Conservation (phyloP, 1,139 yeast species). For the Candida sp. region DNA sequence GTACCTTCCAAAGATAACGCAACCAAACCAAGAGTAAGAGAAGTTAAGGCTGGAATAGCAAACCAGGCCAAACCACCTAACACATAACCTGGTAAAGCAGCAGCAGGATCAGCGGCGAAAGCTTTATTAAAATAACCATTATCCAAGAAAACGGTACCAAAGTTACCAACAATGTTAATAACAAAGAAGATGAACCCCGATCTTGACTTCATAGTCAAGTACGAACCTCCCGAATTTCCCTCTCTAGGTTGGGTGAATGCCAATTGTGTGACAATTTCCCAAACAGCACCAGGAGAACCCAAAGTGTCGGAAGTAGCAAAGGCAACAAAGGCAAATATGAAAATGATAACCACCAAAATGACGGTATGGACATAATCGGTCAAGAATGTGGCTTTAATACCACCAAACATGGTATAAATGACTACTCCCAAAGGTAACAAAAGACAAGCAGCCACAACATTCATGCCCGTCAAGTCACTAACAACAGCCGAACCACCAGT, state of each 20-base stretch:
- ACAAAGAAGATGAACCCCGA: conserved; percentile 82
- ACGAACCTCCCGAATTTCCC: conserved; percentile 77
- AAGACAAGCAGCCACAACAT: conserved; percentile 76
- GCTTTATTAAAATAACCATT: conserved; percentile 92
- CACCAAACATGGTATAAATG: conserved; percentile 81
- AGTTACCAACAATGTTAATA: conserved; percentile 80
- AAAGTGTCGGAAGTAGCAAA: conserved; percentile 58
- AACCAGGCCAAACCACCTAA: conserved; percentile 93
- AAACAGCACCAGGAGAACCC: conserved; percentile 81
- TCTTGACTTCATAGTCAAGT: conserved; percentile 74
- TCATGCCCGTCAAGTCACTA: conserved; percentile 76
- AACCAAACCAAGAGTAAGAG: conserved; percentile 83
- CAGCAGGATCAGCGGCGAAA: conserved; percentile 79
- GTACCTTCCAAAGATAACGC: conserved; percentile 67
- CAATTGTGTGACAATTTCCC: conserved; percentile 62
- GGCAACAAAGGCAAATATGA: conserved; percentile 60
- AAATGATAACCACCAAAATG: conserved; percentile 56
- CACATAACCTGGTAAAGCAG: conserved; percentile 87
- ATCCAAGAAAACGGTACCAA: conserved; percentile 86
- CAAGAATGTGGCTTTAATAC: conserved; percentile 84
- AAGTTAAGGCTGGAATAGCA: conserved; percentile 78
- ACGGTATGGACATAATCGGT: conserved; percentile 82
- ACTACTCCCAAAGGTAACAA: conserved; percentile 82
- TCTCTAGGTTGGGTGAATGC: conserved; percentile 58
- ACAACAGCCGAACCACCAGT: conserved; percentile 87